Evolutionary conservation across 2,329 filamentous ascomycete genomes (phyloP), one percentile per base, ranked within the genome.

Genomic region (Plectosphaerella sp.): DNA sequence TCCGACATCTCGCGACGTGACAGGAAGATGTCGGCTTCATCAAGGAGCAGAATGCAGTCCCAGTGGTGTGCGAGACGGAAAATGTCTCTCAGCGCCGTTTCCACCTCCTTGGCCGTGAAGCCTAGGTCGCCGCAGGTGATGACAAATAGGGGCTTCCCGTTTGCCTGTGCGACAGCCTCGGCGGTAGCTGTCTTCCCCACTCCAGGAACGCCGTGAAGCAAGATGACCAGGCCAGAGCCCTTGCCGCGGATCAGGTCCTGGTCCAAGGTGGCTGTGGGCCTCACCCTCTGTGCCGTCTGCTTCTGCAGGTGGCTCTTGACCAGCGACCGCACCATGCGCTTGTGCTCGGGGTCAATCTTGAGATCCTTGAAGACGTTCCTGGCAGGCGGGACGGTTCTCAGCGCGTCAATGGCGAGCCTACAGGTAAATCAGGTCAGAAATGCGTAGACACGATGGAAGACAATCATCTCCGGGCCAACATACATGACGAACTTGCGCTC

Each of bases 21-120:
- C 1, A 66, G 54, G n/a, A 66, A 62, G 1, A 66, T 58, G 8
- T 66, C 64, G 1, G 60, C 60, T 35, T 64, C 64, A 18, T 67
- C 63, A 1, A 67, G 52, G 0, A 67, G 55, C 4, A 65, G 52
- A 2, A 67, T 57, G 33, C 59, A 60, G 8, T 56, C 58, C 64
- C 64, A 66, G 1, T 50, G 39, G 9, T 59, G 60, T 3, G 57
- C 62, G 3, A 62, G 49, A 14, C 59, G 54, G 5, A 67, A 56
- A 4, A 62, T 59, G 1, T 53, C 49, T 3, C 54, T 45, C 1
- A 67, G 54, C 1, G 57, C 52, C 9, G 33, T 53, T 20, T 67
- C 64, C 0, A 65, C 62, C 0, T 52, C 50, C 5, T 52, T 50
- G 1, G 65, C 52, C 0, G 58, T 56, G 1, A 58, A 58, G 0